A percentile compares a stretch with the other conserved stretches of the same genome.
Conservation (phyloP, 2,329 filamentous ascomycete genomes). For the Alternaria incomplexa region DNA sequence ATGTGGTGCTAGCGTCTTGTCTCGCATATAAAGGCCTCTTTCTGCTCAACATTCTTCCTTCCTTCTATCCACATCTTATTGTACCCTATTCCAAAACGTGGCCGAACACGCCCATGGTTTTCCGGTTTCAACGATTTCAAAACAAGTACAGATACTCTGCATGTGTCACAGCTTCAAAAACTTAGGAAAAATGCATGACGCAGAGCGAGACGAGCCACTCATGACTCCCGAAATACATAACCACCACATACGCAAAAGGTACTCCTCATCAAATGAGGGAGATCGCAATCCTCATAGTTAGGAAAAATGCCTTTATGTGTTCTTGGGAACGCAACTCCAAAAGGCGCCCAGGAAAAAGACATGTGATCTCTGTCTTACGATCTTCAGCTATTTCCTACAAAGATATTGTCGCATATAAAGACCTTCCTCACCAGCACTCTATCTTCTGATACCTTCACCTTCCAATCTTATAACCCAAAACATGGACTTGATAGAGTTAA, state of each 20-base stretch:
- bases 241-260: too few species aligned
- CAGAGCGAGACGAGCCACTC: too few species aligned
- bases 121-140: accelerated
- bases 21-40: neutral
- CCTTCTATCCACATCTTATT: neutral
- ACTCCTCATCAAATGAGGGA: too few species aligned
- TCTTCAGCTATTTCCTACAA: neutral
- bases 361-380: accelerated
- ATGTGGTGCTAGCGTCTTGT: neutral
- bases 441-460: neutral
- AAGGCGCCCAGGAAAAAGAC: too few species aligned
- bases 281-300: too few species aligned
- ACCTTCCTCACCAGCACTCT: neutral
- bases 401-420: neutral
- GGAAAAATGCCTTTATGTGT: too few species aligned
- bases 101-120: too few species aligned
- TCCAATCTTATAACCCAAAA: too few species aligned
- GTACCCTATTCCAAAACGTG: neutral
- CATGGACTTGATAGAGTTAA: too few species aligned
- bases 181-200: too few species aligned
- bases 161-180: neutral
- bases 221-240: too few species aligned
- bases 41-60: accelerated
- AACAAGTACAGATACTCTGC: accelerated
- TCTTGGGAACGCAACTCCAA: too few species aligned